A percentile compares a stretch with the other conserved stretches of the same genome.
These are phyloP conservation scores for Beta corolliflora DNA, from an alignment of 179 eudicot species.

Conservation along the genomic window DNA sequence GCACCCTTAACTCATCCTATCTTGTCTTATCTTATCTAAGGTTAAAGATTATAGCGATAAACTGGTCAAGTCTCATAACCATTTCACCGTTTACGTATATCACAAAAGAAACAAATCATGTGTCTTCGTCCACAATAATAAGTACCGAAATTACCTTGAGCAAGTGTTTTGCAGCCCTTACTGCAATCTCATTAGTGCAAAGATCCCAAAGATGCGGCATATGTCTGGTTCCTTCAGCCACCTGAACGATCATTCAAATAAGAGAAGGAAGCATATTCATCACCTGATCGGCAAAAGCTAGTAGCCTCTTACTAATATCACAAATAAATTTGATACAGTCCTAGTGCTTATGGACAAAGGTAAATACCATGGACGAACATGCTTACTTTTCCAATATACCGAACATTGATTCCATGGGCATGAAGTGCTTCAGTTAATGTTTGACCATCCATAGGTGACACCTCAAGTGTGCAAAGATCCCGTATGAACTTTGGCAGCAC, in stretches of 20 bases:
- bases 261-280: neutral
- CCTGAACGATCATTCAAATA: conserved; percentile 44
- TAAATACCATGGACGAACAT: neutral
- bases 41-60: no score
- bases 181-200: conserved; percentile 80
- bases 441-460: conserved; percentile 99
- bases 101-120: no score
- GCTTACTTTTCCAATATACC: conserved; percentile 91
- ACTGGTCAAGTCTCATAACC: neutral
- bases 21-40: neutral
- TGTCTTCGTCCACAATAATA: neutral
- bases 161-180: conserved; percentile 85
- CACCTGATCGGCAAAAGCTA: conserved; percentile 4
- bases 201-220: conserved; percentile 96
- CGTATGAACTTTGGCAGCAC: conserved; percentile 79
- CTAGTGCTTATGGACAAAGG: neutral
- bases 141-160: conserved; percentile 56
- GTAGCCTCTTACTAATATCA: neutral
- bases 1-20: neutral
- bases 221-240: conserved; percentile 88
- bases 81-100: neutral
- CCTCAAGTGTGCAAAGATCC: conserved; percentile 94
- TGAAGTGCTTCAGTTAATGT: conserved; percentile 97
- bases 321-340: neutral
- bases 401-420: conserved; percentile 95